phyloP scores from a whole-genome alignment of 306 rosid species.

The Fagus crenata region DNA sequence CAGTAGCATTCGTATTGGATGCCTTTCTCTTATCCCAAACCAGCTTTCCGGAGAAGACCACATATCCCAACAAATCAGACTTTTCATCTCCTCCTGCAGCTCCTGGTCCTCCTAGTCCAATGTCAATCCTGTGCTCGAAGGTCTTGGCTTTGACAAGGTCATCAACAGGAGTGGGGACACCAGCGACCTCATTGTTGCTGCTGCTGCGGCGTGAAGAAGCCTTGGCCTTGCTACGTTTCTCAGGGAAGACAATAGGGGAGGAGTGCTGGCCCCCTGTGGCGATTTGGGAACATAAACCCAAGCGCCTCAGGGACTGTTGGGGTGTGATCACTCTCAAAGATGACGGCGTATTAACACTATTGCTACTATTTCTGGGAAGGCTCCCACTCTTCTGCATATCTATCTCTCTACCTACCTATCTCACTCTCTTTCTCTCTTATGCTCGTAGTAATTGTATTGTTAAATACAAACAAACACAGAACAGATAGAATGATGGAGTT shows the following conservation, averaged over 20 bases:
- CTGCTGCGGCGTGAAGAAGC: conserved; percentile 49
- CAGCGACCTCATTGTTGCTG: conserved; percentile 23
- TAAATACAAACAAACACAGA: conserved; percentile 15
- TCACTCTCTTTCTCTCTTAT: neutral
- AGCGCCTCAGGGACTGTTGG: conserved; percentile 74
- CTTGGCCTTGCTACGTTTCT: conserved; percentile 78
- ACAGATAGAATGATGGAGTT: neutral
- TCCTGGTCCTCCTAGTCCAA: conserved; percentile 35
- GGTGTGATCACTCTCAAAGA: conserved; percentile 63
- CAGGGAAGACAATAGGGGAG: conserved; percentile 92
- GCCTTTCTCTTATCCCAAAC: conserved; percentile 72
- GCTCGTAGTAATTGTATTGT: conserved; percentile 27
- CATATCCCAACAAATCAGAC: conserved; percentile 84
- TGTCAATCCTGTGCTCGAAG: conserved; percentile 87
- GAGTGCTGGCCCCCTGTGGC: conserved; percentile 83
- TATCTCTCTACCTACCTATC: neutral
- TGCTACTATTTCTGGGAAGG: conserved; percentile 58
- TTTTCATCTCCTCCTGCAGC: conserved; percentile 79
- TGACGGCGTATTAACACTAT: conserved; percentile 34
- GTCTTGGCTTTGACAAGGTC: conserved; percentile 51
- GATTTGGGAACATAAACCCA: conserved; percentile 91
- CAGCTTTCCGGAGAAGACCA: conserved; percentile 70
- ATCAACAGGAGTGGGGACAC: conserved; percentile 36
- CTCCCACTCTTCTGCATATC: conserved; percentile 75
- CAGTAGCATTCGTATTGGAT: conserved; percentile 30